phyloP scores from a whole-genome alignment of 2,329 filamentous ascomycete species.

The Penicillium sp. region DNA sequence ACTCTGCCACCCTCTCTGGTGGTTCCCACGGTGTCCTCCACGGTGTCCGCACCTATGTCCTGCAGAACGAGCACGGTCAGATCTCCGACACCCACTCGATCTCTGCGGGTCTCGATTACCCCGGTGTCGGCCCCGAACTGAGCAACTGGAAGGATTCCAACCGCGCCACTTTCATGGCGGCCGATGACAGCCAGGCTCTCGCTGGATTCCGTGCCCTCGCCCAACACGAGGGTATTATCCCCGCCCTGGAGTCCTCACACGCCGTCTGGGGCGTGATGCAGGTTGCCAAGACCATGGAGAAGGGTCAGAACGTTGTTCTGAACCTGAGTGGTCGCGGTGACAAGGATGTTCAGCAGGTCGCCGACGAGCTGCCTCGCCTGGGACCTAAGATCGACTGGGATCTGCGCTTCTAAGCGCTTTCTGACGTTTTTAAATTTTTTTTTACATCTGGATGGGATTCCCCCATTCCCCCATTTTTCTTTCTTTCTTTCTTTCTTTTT shows the following conservation, averaged over 20 bases:
- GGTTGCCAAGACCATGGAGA: constrained; percentile 86
- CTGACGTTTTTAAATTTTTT: background rate
- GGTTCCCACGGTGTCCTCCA: constrained; percentile 91
- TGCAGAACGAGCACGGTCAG: constrained; percentile 90
- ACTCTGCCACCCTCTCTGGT: constrained; percentile 82
- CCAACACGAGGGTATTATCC: constrained; percentile 93
- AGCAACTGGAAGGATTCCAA: constrained; percentile 87
- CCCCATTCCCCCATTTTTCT: background rate
- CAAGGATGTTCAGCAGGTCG: constrained; percentile 98
- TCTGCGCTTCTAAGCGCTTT: constrained; percentile 49
- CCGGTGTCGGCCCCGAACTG: constrained; percentile 91
- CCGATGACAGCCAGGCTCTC: constrained; percentile 88
- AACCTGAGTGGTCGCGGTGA: constrained; percentile 91
- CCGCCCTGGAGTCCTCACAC: constrained; percentile 89
- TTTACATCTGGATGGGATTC: background rate
- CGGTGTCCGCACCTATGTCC: constrained; percentile 90
- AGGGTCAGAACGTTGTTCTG: constrained; percentile 86
- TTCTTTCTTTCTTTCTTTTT: background rate
- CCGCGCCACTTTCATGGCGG: constrained; percentile 83
- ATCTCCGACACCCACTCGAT: constrained; percentile 95
- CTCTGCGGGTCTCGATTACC: constrained; percentile 94
- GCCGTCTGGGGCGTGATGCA: constrained; percentile 86
- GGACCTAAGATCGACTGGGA: constrained; percentile 83
- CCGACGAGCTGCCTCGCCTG: constrained; percentile 83
- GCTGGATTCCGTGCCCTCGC: constrained; percentile 79